Percentiles rank a stretch among this genome's conserved stretches.
Evolutionary conservation across 2,329 filamentous ascomycete genomes (phyloP).

Genomic region (Verticillium isaacii): DNA sequence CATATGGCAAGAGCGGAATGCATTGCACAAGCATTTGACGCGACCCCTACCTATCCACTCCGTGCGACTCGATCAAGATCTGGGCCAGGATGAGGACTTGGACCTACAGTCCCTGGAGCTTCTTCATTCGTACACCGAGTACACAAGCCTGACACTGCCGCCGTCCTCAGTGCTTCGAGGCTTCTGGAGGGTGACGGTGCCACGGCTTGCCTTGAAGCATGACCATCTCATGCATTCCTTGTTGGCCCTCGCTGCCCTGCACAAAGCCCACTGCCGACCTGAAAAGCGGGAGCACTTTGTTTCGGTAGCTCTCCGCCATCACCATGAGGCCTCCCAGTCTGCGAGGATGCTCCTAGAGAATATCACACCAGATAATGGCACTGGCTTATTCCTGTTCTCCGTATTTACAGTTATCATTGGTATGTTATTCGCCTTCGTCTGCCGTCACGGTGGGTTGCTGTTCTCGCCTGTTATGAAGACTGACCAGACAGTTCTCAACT

Average conservation of each 20-base stretch:
- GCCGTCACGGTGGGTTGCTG: background rate
- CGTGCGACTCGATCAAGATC: background rate
- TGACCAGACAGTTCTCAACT: background rate
- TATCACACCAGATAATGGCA: background rate
- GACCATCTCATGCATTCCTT: conserved; percentile 4
- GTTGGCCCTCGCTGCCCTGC: conserved; percentile 4
- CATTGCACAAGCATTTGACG: background rate
- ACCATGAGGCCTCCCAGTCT: background rate
- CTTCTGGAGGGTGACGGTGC: conserved; percentile 7
- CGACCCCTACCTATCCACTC: background rate
- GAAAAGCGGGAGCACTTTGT: background rate
- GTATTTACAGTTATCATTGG: background rate
- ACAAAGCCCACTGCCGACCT: background rate
- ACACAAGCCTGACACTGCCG: background rate
- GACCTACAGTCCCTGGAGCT: conserved; percentile 6
- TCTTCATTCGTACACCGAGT: conserved; percentile 1
- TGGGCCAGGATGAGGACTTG: background rate
- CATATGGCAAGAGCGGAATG: background rate
- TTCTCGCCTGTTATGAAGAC: background rate
- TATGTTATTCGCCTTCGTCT: background rate
- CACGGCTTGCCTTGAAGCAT: background rate
- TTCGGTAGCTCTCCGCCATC: conserved; percentile 3
- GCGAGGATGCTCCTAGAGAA: background rate
- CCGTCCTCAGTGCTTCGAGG: background rate
- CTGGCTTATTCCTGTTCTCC: conserved; percentile 3